Base-by-base conservation (phyloP, 2,329 filamentous ascomycete species). In the Monilinia aucupariae region DNA sequence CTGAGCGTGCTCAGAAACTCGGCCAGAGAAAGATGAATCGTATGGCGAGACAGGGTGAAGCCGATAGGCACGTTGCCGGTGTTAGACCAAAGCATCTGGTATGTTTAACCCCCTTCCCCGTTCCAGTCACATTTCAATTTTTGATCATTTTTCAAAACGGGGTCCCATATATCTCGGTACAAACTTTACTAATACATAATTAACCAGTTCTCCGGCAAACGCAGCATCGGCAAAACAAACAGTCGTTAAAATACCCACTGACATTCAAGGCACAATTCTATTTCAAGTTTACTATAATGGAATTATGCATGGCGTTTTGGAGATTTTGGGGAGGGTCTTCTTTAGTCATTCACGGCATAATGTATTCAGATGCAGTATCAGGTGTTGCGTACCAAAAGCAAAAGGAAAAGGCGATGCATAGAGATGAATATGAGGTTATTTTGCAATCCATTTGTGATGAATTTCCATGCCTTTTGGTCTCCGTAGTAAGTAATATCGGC, bases 1-100 rank as follows among this genome's bases (percentile, higher is more conserved):
- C 91, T 45, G 92, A 96, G 77, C 87, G 88, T 72, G 81, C 96
- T 75, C 83, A 86, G 74, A 97, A 96, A 83, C 79, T 99, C 75
- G 83, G 87, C 72, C 96, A 99, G 87, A 92, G 93, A 83, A 93
- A 92, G 85, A 97, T 96, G 92, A 99, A 99, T 81, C 86, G 93
- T 68, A 94, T 96, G 89, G 94, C 94, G 51, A 87, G 92, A 76
- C 91, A 96, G 82, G 94, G 94, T 82, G 94, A 99, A 81, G 92
- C 89, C 66, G 94, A 99, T 82, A 86, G 96, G 75, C 93, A 97
- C 79, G 86, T 86, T 66, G 87, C 87, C 62, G 89, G 90, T 45
- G 83, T 90, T 60, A 78, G 96, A 77, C 85, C 87, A 67, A 99
- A 96, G 80, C 94, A 97, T 80, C 82, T 99, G 84, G 88, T 96